These are phyloP conservation scores for Powellomyces hirtus DNA, from an alignment of 192 early-diverging fungal genomes.

Conservation along the genomic window DNA sequence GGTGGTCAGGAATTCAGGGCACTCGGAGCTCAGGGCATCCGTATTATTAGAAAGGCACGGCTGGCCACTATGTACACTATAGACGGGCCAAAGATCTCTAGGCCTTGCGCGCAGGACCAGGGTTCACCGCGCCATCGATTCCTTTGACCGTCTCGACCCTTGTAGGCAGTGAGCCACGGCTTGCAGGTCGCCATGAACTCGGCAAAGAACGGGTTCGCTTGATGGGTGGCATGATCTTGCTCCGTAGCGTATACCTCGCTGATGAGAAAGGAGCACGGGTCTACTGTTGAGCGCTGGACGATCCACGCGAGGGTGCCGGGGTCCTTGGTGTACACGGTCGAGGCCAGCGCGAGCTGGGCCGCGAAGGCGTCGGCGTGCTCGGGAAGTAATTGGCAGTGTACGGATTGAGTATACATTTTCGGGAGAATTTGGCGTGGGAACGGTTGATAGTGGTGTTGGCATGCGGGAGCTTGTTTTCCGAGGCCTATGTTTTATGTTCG, in stretches of 20 bases:
- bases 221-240: neutral
- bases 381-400: neutral
- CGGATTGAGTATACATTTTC: neutral
- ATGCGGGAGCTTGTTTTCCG: neutral
- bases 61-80: neutral
- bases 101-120: neutral
- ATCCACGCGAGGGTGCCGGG: conserved; percentile 5
- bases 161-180: conserved; percentile 1
- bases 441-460: neutral
- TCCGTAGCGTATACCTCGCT: neutral
- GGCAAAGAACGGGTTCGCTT: neutral
- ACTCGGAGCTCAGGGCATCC: no score
- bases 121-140: neutral
- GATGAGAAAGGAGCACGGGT: conserved; percentile 1
- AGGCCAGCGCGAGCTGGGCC: neutral
- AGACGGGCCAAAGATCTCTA: neutral
- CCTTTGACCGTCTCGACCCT: neutral
- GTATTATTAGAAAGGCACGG: no score
- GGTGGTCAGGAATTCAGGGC: no score
- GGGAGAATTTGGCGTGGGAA: neutral
- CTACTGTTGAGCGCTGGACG: neutral
- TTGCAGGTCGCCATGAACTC: neutral
- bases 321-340: neutral
- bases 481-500: no score
- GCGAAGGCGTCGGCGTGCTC: neutral